Conservation (phyloP, 805 yeast species). For the Jamesozyma piceae region DNA sequence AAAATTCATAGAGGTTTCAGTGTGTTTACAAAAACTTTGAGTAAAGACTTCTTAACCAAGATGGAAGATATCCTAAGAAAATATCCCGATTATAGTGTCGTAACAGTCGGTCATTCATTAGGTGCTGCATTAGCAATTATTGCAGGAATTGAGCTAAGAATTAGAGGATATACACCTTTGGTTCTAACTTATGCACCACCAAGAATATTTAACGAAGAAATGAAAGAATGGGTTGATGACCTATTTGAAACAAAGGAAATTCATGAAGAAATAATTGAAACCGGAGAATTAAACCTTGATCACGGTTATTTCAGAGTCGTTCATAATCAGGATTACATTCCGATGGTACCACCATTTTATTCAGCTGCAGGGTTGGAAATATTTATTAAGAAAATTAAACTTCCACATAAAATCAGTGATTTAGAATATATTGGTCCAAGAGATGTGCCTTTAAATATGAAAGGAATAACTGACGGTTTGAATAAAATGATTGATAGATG, state of each 20-base stretch:
- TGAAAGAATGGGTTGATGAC: constrained; percentile 44
- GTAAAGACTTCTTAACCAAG: constrained; percentile 30
- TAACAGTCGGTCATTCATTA: constrained; percentile 64
- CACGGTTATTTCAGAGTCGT: constrained; percentile 45
- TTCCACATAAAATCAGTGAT: constrained; percentile 27
- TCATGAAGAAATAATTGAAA: constrained; percentile 16
- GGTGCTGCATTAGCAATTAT: constrained; percentile 65
- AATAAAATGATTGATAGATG: constrained; percentile 9
- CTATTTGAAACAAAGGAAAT: constrained; percentile 35
- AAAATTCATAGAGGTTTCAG: constrained; percentile 59
- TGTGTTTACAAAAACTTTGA: constrained; percentile 36
- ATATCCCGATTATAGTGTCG: constrained; percentile 41
- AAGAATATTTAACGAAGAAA: constrained; percentile 45
- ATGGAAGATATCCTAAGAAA: constrained; percentile 30
- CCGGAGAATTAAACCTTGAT: constrained; percentile 20
- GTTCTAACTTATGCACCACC: constrained; percentile 59
- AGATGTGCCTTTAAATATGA: constrained; percentile 1
- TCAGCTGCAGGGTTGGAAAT: constrained; percentile 47
- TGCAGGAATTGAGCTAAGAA: constrained; percentile 51
- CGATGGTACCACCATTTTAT: constrained; percentile 47
- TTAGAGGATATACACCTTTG: constrained; percentile 44
- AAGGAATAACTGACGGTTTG: background rate
- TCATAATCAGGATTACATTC: constrained; percentile 51
- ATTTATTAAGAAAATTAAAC: constrained; percentile 32
- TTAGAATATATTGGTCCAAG: constrained; percentile 20